A percentile compares a stretch with the other conserved stretches of the same genome.
Conservation (phyloP, 2,329 filamentous ascomycete species). For the Penicillium hesseltinei region DNA sequence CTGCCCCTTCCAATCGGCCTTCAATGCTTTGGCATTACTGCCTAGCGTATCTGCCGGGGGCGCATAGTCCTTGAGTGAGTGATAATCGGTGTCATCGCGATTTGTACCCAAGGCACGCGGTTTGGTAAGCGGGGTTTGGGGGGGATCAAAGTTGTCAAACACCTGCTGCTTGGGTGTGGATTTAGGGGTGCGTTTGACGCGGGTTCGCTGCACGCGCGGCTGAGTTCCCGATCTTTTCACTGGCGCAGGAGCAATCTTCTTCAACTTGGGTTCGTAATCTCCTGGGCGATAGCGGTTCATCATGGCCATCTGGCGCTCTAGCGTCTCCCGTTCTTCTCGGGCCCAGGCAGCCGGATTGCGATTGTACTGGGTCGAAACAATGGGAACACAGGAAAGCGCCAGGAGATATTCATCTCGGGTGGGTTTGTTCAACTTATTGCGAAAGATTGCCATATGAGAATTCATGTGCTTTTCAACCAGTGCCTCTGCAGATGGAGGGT, state of each 20-base stretch:
- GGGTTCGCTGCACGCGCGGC: constrained; percentile 31
- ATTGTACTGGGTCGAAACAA: constrained; percentile 44
- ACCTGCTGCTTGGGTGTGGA: constrained; percentile 42
- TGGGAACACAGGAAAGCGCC: constrained; percentile 45
- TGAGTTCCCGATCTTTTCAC: constrained; percentile 29
- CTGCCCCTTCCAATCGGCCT: constrained; percentile 83
- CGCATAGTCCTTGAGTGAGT: constrained; percentile 67
- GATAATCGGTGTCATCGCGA: constrained; percentile 80
- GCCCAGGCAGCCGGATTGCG: constrained; percentile 46
- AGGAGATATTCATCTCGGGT: constrained; percentile 46
- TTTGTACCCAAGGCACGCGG: constrained; percentile 55
- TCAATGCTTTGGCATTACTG: constrained; percentile 66
- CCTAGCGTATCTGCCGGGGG: constrained; percentile 67
- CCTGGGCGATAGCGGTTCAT: constrained; percentile 40
- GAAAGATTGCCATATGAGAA: constrained; percentile 43
- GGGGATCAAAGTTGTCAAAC: constrained; percentile 39
- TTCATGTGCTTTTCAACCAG: constrained; percentile 45
- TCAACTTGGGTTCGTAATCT: constrained; percentile 33
- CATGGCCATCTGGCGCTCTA: constrained; percentile 42
- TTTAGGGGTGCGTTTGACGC: constrained; percentile 42
- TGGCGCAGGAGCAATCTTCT: constrained; percentile 43
- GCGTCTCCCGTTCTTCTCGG: constrained; percentile 41
- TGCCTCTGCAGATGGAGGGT: constrained; percentile 34
- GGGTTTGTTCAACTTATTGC: constrained; percentile 43
- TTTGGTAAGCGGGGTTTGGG: constrained; percentile 39